Evolutionary conservation across 2,329 filamentous ascomycete species (phyloP).

Genomic region (Aspergillus uvarum): DNA sequence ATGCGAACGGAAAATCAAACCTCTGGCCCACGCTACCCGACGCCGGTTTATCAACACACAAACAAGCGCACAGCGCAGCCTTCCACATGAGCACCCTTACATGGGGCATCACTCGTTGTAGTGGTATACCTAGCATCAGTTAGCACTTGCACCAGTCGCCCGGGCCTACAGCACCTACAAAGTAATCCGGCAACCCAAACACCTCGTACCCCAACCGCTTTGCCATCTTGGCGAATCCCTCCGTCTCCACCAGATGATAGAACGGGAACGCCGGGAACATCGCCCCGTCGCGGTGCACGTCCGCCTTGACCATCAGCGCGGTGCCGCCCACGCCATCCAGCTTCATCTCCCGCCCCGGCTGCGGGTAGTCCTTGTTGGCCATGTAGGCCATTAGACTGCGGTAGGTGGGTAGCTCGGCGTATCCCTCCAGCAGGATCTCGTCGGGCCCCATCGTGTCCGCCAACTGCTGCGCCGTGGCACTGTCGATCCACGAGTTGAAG

Average conservation of each 20-base stretch:
- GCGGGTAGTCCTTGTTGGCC: slow-evolving; percentile 53
- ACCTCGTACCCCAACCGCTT: slow-evolving; percentile 80
- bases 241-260: slow-evolving; percentile 95
- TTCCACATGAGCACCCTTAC: too few species aligned
- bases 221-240: slow-evolving; percentile 98
- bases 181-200: slow-evolving; percentile 93
- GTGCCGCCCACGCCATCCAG: slow-evolving; percentile 94
- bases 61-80: background rate
- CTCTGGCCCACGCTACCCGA: too few species aligned
- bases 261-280: slow-evolving; percentile 98
- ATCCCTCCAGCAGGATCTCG: slow-evolving; percentile 91
- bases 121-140: slow-evolving; percentile 69
- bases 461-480: slow-evolving; percentile 71
- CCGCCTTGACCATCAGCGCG: slow-evolving; percentile 88
- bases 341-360: slow-evolving; percentile 65
- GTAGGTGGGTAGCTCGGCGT: slow-evolving; percentile 89
- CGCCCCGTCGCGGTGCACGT: slow-evolving; percentile 93
- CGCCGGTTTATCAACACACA: too few species aligned
- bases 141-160: background rate
- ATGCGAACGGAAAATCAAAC: background rate
- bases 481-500: slow-evolving; percentile 97
- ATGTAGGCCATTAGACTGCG: slow-evolving; percentile 88
- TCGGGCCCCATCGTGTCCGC: slow-evolving; percentile 80
- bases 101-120: slow-evolving; percentile 69
- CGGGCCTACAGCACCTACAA: slow-evolving; percentile 59